Evolutionary conservation across 371 early-diverging fungal genomes (phyloP), one percentile per base, ranked within the genome.

Genomic region (Mortierella sp.): DNA sequence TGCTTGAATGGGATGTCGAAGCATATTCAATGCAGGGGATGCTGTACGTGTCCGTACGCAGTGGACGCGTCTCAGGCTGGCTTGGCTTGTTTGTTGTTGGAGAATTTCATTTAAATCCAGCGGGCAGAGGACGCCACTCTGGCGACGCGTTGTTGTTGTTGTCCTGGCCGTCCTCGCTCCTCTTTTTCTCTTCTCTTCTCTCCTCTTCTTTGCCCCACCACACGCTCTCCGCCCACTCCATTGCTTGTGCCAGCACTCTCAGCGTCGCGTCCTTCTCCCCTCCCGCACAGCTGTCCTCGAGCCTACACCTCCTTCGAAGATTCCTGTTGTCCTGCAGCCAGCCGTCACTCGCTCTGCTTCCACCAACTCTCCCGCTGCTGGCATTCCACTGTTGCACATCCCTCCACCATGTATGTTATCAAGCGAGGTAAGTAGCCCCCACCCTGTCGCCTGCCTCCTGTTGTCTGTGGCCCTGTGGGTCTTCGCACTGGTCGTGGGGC

Each of bases 391-490:
- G 37, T n/a, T 31, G 13, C 55, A 22, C 28, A 21, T n/a, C 29
- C 29, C 31, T 47, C 21, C 46, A 44, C 17, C 24, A 76, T 76
- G 77, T 76, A 51, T 62, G 77, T 76, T 57, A 19, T 76, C 58
- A 76, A 76, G 70, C 64, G 77, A 76, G 77, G 77, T 76, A 50
- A 64, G 64, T 49, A 34, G 39, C 16, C 24, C 24, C 5, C 6
- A 16, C 8, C 25, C 4, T 49, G 29, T 9, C 29, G 25, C 17
- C 28, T 21, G 31, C 14, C 12, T 25, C 24, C 37, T 44, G 14
- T n/a, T 45, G 43, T 52, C 53, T 25, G 12, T 9, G 10, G 14
- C 24, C 22, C 37, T 27, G 17, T 37, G n/a, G n/a, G n/a, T n/a
- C n/a, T n/a, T n/a, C n/a, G n/a, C n/a, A n/a, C n/a, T n/a, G 34